Evolutionary conservation across 2,329 filamentous ascomycete genomes (phyloP).

Genomic region (Verticillium isaacii): DNA sequence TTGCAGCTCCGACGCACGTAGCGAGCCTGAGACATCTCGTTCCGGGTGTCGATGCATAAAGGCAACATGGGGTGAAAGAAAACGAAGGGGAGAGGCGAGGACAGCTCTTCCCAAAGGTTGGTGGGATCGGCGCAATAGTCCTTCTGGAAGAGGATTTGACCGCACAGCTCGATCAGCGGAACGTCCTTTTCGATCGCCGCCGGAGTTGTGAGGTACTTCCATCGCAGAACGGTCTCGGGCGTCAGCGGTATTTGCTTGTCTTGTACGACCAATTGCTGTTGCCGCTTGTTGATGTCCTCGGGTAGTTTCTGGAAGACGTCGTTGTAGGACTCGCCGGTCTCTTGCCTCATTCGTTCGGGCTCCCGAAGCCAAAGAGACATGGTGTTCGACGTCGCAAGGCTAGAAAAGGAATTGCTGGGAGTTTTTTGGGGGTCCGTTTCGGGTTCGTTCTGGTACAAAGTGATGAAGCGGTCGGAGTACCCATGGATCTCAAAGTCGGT

Average conservation of each 20-base stretch:
- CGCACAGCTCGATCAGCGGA: conserved; percentile 68
- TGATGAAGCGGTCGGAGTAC: conserved; percentile 72
- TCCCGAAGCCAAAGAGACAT: conserved; percentile 78
- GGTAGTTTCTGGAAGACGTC: conserved; percentile 64
- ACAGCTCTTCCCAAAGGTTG: conserved; percentile 65
- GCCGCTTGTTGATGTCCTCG: conserved; percentile 34
- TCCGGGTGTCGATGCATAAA: conserved; percentile 86
- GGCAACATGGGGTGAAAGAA: conserved; percentile 86
- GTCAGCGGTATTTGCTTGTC: conserved; percentile 39
- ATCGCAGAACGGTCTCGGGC: conserved; percentile 58
- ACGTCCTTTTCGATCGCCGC: conserved; percentile 51
- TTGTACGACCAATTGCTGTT: conserved; percentile 43
- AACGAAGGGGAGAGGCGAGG: conserved; percentile 66
- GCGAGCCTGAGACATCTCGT: conserved; percentile 78
- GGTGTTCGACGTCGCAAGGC: conserved; percentile 67
- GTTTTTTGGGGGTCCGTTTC: conserved; percentile 55
- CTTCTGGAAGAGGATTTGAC: conserved; percentile 68
- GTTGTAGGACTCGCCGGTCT: conserved; percentile 58
- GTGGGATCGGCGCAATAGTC: conserved; percentile 63
- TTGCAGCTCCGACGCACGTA: conserved; percentile 90
- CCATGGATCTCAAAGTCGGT: conserved; percentile 61
- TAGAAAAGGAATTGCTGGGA: conserved; percentile 65
- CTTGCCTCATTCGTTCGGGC: conserved; percentile 60
- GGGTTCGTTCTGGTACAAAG: conserved; percentile 60
- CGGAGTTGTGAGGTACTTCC: conserved; percentile 59